phyloP scores from a whole-genome alignment of 495 filamentous ascomycete genomes.

The Sporormia fimetaria region DNA sequence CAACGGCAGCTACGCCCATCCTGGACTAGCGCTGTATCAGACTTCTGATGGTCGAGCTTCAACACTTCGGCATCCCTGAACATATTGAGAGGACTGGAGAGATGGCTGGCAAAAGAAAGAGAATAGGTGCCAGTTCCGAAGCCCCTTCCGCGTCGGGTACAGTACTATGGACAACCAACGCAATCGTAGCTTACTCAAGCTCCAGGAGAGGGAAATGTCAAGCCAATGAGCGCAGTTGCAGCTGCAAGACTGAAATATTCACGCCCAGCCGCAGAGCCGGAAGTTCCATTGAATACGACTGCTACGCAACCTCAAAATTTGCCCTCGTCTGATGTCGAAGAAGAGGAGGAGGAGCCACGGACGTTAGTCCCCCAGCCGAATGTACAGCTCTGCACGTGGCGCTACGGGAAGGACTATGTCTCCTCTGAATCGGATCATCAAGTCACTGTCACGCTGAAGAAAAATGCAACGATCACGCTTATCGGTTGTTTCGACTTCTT shows the following conservation, averaged over 20 bases:
- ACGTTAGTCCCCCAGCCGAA: background rate
- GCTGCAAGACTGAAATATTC: conserved; percentile 11
- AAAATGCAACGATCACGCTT: conserved; percentile 6
- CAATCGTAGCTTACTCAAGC: no score
- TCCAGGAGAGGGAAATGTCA: background rate
- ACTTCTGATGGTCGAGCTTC: no score
- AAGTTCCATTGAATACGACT: background rate
- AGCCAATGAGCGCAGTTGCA: conserved; percentile 18
- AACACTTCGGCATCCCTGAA: no score
- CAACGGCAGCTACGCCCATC: no score
- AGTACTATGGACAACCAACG: no score
- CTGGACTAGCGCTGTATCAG: no score
- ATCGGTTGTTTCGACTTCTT: conserved; percentile 12
- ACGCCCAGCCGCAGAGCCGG: background rate
- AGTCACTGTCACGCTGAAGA: conserved; percentile 5
- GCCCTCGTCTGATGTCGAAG: background rate
- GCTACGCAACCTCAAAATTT: no score
- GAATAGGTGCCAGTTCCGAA: no score
- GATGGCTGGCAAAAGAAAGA: no score
- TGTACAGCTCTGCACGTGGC: conserved; percentile 15
- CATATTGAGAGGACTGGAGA: no score
- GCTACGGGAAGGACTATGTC: conserved; percentile 1
- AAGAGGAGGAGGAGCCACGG: conserved; percentile 1
- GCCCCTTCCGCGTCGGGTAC: no score
- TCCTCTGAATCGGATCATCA: conserved; percentile 2